These are phyloP conservation scores for Aureobasidium pullulans DNA, from an alignment of 2,329 filamentous ascomycete genomes.

Conservation along the genomic window DNA sequence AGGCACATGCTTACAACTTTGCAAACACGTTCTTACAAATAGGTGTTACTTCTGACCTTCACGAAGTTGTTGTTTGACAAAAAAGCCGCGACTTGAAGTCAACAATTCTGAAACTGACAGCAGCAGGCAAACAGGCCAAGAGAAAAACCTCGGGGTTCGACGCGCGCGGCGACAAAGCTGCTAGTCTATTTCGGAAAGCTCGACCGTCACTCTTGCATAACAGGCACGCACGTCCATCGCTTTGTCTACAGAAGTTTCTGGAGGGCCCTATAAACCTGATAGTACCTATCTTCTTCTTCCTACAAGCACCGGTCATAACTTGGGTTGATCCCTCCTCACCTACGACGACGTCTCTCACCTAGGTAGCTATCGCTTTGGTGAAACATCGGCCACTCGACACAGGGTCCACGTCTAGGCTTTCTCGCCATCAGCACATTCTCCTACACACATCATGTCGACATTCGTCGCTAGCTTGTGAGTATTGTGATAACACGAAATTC, in stretches of 20 bases:
- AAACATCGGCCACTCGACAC: background rate
- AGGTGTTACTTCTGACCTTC: background rate
- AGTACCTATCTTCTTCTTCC: background rate
- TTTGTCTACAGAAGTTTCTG: slow-evolving; percentile 13
- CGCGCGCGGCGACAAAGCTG: background rate
- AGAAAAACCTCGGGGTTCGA: background rate
- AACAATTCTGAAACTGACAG: slow-evolving; percentile 2
- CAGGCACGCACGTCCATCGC: slow-evolving; percentile 7
- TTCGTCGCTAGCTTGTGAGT: slow-evolving; percentile 25
- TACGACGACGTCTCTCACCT: background rate
- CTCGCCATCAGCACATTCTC: background rate
- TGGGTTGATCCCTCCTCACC: background rate
- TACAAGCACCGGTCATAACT: background rate
- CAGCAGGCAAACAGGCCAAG: background rate
- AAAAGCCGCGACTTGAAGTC: background rate
- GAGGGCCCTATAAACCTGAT: slow-evolving; percentile 7
- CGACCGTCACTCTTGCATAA: slow-evolving; percentile 13
- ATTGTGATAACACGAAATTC: background rate
- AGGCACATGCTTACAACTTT: background rate
- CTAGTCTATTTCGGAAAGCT: slow-evolving; percentile 9
- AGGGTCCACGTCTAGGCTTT: slow-evolving; percentile 1
- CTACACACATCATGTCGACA: slow-evolving; percentile 13
- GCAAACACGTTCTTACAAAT: background rate
- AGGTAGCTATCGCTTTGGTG: background rate
- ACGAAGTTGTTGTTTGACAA: background rate